Conservation (phyloP, 1,284 basidiomycete genomes). For the Irpex lacteus region DNA sequence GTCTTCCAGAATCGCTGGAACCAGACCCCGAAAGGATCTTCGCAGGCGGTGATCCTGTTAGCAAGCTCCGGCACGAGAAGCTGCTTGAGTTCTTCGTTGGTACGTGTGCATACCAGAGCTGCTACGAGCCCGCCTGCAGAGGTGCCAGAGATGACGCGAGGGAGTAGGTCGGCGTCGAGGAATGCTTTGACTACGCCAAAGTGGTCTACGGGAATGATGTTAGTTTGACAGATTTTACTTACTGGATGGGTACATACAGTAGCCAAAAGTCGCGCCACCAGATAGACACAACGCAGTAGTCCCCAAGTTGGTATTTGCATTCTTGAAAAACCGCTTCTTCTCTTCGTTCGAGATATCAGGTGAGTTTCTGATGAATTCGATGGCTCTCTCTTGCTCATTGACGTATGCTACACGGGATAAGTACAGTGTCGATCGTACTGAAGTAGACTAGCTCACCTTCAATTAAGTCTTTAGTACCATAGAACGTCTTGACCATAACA, state of each 20-base stretch:
- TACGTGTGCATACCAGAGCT: constrained; percentile 85
- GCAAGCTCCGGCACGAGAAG: constrained; percentile 84
- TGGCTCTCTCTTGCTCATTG: constrained; percentile 71
- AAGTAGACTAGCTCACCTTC: constrained; percentile 58
- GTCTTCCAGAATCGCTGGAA: constrained; percentile 79
- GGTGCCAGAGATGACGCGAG: constrained; percentile 89
- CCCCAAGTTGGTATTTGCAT: constrained; percentile 87
- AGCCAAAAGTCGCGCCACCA: constrained; percentile 93
- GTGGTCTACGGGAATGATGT: constrained; percentile 53
- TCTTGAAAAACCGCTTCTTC: constrained; percentile 91
- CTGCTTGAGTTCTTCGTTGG: constrained; percentile 81
- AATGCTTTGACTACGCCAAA: constrained; percentile 92
- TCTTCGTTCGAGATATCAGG: constrained; percentile 79
- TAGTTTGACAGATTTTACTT: not conserved
- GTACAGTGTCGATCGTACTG: not conserved
- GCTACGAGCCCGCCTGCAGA: constrained; percentile 92
- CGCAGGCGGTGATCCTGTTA: constrained; percentile 87
- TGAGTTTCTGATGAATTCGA: constrained; percentile 75
- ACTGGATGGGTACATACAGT: constrained; percentile 53
- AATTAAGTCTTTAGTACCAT: constrained; percentile 84
- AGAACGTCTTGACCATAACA: constrained; percentile 67
- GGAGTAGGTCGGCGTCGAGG: constrained; percentile 84
- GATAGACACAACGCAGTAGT: constrained; percentile 90
- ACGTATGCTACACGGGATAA: constrained; percentile 60
- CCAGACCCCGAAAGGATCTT: constrained; percentile 82